Evolutionary conservation across 2,329 filamentous ascomycete genomes (phyloP), one percentile per base, ranked within the genome.

Genomic region (Colletotrichum sp.): DNA sequence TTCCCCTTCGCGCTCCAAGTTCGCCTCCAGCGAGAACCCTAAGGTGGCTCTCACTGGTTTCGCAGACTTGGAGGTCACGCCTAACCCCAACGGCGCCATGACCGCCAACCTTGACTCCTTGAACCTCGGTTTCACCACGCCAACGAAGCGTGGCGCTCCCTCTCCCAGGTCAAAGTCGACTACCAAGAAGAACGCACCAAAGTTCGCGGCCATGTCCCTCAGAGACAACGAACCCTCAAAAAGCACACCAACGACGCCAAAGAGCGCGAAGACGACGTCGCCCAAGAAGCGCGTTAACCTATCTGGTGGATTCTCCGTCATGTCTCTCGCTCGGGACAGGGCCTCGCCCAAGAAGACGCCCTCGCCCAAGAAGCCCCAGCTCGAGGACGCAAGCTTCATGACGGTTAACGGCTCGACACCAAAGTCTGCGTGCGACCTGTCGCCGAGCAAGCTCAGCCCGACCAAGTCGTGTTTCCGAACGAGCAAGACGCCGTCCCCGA

Each of bases 131-230:
- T 73, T 75, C 64, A 58, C 64, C 62, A 75, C 73, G 62, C 73
- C 73, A 48, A 73, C 70, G n/a, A 73, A 73, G 73, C 15, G 55
- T 34, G 26, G 58, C 26, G 61, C 38, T 12, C 36, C 21, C 58
- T 52, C 73, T 30, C 73, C 64, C 16, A 60, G 56, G 10, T 64
- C 73, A 18, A 67, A 68, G 56, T 73, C 73, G n/a, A 75, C 73
- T 13, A 32, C 70, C 43, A 75, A 71, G 60, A 74, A 66, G 67
- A 38, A 38, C 36, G 43, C 73, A 16, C 21, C 73, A 30, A 75
- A 64, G 18, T 60, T 52, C 10, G 43, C 56, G 12, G 26, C 70
- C 6, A 13, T 69, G 12, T 73, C 73, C 24, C 34, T 73, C 6
- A 64, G 55, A 9, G 28, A 61, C 28, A 32, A 18, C 28, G 13